Conservation (phyloP, 192 early-diverging fungal species). For the Backusella sp. region DNA sequence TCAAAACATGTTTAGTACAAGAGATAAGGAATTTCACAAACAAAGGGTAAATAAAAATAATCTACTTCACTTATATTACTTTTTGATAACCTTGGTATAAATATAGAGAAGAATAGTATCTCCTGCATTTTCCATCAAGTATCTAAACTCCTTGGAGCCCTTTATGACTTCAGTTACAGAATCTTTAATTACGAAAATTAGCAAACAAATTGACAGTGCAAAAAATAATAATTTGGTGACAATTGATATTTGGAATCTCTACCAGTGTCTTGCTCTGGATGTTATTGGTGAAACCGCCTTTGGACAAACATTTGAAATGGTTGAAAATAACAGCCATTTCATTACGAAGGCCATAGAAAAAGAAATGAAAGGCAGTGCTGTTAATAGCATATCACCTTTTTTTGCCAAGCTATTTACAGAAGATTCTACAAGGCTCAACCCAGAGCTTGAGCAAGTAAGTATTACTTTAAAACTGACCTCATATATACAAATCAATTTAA, state of each 20-base stretch:
- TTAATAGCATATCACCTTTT: not conserved
- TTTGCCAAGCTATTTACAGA: not conserved
- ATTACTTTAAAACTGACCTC: not conserved
- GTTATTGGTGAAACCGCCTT: constrained; percentile 46
- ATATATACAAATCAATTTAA: not conserved
- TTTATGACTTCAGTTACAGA: constrained; percentile 34
- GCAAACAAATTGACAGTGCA: constrained; percentile 8
- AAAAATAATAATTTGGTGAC: constrained; percentile 17
- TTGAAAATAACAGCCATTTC: constrained; percentile 41
- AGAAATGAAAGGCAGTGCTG: not conserved
- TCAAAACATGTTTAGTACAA: constrained; percentile 31
- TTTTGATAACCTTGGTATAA: too few species aligned
- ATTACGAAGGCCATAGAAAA: constrained; percentile 26
- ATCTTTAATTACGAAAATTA: constrained; percentile 34
- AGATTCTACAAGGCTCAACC: not conserved
- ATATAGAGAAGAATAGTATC: constrained; percentile 44
- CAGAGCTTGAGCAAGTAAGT: not conserved
- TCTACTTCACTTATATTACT: too few species aligned
- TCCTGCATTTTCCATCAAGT: constrained; percentile 46
- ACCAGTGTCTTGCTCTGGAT: constrained; percentile 39
- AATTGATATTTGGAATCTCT: constrained; percentile 39
- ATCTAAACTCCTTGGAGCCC: constrained; percentile 48
- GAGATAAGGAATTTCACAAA: constrained; percentile 37
- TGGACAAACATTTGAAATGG: constrained; percentile 47
- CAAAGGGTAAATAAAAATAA: constrained; percentile 16